Evolutionary conservation across 805 yeast species (phyloP), one percentile per base, ranked within the genome.

Genomic region (Saccharomycopsis oosterbeekiorum): DNA sequence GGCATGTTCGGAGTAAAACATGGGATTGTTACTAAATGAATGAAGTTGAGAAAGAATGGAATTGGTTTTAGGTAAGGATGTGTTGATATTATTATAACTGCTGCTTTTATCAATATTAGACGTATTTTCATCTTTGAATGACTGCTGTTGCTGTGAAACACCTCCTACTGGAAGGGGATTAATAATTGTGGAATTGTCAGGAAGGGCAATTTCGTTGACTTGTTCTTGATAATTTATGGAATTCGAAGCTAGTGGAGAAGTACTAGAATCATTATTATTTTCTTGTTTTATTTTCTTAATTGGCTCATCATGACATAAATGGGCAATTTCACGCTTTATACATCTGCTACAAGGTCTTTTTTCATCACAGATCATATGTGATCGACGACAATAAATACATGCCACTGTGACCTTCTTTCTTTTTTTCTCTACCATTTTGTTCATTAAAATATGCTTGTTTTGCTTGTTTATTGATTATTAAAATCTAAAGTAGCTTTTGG

Each of bases 351-450:
- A 89, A 6, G 66, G 66, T 68, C 89, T 73, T 19, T 82, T 75
- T 51, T 84, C 86, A 71, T 91, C 96, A 74, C 98, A 92, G 37
- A 90, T 88, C 92, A 92, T 89, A 71, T 92, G 98, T 0, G 97
- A 89, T 60, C 98, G 77, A 47, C 97, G 81, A 70, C 97, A 92
- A 69, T 88, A 92, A 1, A 92, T 87, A 74, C 98, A 92, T 0
- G 98, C 96, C 19, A 62, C 56, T 36, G 24, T 59, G n/a, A 64
- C 66, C 53, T 64, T 64, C 59, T 64, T 84, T 83, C 68, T 80
- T 74, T 71, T 78, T 81, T 59, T 81, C 73, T 55, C 53, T 4
- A 42, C 21, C 57, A 40, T 36, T 17, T 37, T 15, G 11, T 36
- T 5, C 12, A 11, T 29, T 29, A 29, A 29, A 4, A 29, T 29